These are phyloP conservation scores for Periconia digitata DNA, from an alignment of 2,329 filamentous ascomycete species.

Conservation along the genomic window DNA sequence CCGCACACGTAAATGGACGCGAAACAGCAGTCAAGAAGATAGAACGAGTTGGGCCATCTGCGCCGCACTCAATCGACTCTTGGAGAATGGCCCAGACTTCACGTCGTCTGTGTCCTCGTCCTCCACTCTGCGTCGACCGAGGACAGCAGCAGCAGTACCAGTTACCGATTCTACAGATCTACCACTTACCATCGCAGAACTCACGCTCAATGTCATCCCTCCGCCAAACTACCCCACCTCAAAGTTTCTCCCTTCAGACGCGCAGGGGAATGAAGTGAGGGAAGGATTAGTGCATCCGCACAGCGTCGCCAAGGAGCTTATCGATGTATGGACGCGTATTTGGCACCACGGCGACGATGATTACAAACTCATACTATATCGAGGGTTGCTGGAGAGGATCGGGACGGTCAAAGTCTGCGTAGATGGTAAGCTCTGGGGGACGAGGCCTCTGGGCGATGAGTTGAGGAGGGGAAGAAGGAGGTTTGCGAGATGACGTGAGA, in stretches of 20 bases:
- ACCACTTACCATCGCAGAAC: slow-evolving; percentile 28
- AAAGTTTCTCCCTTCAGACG: slow-evolving; percentile 22
- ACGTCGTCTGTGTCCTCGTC: slow-evolving; percentile 9
- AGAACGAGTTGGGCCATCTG: slow-evolving; percentile 39
- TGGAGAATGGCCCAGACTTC: slow-evolving; percentile 25
- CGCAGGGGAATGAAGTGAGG: slow-evolving; percentile 15
- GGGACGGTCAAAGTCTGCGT: slow-evolving; percentile 34
- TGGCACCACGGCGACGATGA: slow-evolving; percentile 32
- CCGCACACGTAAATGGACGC: slow-evolving; percentile 20
- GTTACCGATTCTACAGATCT: slow-evolving; percentile 3
- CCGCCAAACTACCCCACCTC: slow-evolving; percentile 11
- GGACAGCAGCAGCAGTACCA: too few species aligned
- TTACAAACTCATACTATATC: slow-evolving; percentile 27
- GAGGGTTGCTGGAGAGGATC: slow-evolving; percentile 30
- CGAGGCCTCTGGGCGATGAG: slow-evolving; percentile 32
- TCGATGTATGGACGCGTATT: slow-evolving; percentile 37
- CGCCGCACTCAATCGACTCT: slow-evolving; percentile 32
- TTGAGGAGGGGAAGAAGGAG: slow-evolving; percentile 33
- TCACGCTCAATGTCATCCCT: slow-evolving; percentile 35
- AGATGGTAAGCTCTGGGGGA: slow-evolving; percentile 26
- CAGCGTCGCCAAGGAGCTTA: slow-evolving; percentile 30
- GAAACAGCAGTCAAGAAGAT: slow-evolving; percentile 19
- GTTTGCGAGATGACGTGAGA: slow-evolving; percentile 1
- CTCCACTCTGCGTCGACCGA: too few species aligned
- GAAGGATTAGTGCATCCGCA: slow-evolving; percentile 28